phyloP scores from a whole-genome alignment of 208 protist genomes.

The Trichomonas tenax region DNA sequence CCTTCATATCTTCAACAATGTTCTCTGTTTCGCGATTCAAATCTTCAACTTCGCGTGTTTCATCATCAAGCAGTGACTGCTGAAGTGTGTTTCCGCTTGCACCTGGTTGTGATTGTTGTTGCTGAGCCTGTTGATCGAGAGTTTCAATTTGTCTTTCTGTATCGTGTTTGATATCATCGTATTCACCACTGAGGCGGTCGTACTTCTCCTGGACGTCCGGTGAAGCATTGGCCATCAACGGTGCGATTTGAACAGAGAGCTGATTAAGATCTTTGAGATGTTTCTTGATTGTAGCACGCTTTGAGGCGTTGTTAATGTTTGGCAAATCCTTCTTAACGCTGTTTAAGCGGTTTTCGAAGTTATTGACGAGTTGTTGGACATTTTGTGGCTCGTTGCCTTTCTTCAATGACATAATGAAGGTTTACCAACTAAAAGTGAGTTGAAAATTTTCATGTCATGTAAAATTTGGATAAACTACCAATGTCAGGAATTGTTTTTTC shows the following conservation, averaged over 20 bases:
- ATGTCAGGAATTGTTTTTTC: too few species aligned
- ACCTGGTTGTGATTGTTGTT: background rate
- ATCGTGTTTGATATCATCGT: background rate
- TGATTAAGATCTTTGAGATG: background rate
- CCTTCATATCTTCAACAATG: constrained; percentile 8
- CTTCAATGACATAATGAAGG: background rate
- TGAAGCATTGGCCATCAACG: background rate
- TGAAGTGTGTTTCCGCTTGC: background rate
- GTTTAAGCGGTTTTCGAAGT: background rate
- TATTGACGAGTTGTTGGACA: background rate
- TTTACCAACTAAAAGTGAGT: background rate
- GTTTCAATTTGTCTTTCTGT: background rate
- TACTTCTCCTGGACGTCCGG: background rate
- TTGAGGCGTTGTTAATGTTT: background rate
- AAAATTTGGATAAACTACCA: too few species aligned
- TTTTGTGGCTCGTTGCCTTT: background rate
- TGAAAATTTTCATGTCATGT: too few species aligned
- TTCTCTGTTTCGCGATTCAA: background rate
- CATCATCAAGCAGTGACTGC: background rate
- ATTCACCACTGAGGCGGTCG: background rate
- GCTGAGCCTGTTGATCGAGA: background rate
- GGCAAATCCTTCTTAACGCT: background rate
- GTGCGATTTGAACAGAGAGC: background rate
- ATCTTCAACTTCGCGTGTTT: background rate
- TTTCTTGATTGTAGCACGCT: background rate